Conservation (phyloP, 2,329 filamentous ascomycete genomes). For the Fusarium nanum region DNA sequence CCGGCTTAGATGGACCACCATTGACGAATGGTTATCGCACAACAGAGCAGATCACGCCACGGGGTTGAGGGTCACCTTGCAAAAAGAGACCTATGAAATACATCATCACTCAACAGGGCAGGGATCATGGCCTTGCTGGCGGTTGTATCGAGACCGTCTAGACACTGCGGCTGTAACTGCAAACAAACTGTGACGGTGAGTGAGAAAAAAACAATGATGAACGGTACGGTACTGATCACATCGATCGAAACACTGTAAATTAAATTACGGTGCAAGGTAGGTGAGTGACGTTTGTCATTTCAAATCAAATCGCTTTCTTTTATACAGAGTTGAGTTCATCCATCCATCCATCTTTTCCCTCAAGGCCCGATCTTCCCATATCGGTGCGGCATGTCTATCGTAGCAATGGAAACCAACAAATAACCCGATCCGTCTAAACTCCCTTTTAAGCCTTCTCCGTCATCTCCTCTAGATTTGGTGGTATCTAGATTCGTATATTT, state of each 20-base stretch:
- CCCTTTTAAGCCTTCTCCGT: slow-evolving; percentile 21
- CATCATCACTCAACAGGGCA: slow-evolving; percentile 35
- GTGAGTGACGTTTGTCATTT: slow-evolving; percentile 31
- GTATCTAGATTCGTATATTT: slow-evolving; percentile 33
- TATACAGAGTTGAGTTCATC: slow-evolving; percentile 48
- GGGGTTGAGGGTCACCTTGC: slow-evolving; percentile 35
- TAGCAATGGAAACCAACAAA: slow-evolving; percentile 37
- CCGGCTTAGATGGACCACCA: slow-evolving; percentile 13
- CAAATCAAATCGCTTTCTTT: slow-evolving; percentile 49
- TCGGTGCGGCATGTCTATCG: slow-evolving; percentile 40
- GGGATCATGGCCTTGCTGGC: slow-evolving; percentile 34
- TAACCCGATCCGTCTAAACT: slow-evolving; percentile 39
- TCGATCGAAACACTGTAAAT: background rate
- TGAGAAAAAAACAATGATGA: background rate
- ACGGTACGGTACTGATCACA: slow-evolving; percentile 6
- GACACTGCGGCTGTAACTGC: slow-evolving; percentile 10
- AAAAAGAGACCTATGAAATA: slow-evolving; percentile 32
- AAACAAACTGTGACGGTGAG: slow-evolving; percentile 23
- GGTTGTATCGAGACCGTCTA: slow-evolving; percentile 26
- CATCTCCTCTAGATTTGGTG: slow-evolving; percentile 18
- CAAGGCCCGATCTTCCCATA: slow-evolving; percentile 31
- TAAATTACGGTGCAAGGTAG: background rate
- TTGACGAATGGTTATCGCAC: slow-evolving; percentile 40
- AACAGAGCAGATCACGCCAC: slow-evolving; percentile 45
- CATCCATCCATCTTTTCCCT: slow-evolving; percentile 25